Conservation (phyloP, 1,284 basidiomycete species). For the Microbotryomycetes sp. region DNA sequence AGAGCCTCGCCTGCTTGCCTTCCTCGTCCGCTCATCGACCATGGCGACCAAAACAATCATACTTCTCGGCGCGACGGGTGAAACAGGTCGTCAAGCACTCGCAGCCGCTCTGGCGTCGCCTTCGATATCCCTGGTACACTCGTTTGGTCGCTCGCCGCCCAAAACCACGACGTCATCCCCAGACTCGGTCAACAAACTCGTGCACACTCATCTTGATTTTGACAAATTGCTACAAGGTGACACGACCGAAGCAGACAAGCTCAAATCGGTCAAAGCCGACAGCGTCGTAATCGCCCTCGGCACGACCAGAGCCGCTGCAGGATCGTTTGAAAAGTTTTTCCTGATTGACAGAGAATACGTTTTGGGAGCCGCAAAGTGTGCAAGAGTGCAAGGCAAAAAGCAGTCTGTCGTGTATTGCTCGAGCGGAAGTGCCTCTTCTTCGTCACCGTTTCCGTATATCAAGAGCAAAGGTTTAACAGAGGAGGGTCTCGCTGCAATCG, state of each 20-base stretch:
- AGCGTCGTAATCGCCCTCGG: conserved; percentile 58
- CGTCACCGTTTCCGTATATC: conserved; percentile 48
- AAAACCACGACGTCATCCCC: conserved; percentile 38
- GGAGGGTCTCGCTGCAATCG: conserved; percentile 54
- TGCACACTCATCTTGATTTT: conserved; percentile 58
- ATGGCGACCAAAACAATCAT: conserved; percentile 44
- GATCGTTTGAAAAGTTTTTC: conserved; percentile 59
- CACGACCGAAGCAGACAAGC: conserved; percentile 43
- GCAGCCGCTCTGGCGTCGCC: conserved; percentile 51
- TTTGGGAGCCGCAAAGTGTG: conserved; percentile 57
- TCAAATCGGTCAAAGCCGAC: conserved; percentile 56
- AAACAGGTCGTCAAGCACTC: conserved; percentile 53
- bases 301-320: conserved; percentile 55
- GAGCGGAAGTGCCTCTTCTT: conserved; percentile 49
- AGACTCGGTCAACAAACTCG: conserved; percentile 45
- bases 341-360: conserved; percentile 73
- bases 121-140: conserved; percentile 53
- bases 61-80: conserved; percentile 59
- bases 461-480: conserved; percentile 68
- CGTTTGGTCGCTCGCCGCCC: conserved; percentile 58
- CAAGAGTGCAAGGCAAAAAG: conserved; percentile 48
- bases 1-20: too few species aligned
- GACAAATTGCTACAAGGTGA: conserved; percentile 47
- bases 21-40: too few species aligned
- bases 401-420: conserved; percentile 65